A percentile compares a stretch with the other conserved stretches of the same genome.
Evolutionary conservation across 2,329 filamentous ascomycete genomes (phyloP).

Genomic region (Chaetothyriales sp.): DNA sequence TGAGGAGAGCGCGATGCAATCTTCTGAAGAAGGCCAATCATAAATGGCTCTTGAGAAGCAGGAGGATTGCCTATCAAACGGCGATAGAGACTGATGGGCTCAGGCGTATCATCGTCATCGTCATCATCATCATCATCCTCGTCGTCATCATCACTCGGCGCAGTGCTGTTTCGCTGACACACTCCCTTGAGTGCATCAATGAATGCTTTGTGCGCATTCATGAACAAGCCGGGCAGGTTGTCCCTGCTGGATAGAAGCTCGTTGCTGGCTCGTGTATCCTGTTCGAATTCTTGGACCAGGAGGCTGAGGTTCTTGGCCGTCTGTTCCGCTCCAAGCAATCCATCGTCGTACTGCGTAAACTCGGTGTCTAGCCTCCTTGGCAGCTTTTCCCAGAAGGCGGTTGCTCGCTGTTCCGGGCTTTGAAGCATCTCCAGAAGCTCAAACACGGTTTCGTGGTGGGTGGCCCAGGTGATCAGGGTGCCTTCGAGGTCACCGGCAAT

Average conservation of each 20-base stretch:
- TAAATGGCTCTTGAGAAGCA: not conserved
- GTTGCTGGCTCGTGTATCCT: not conserved
- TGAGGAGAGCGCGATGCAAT: not conserved
- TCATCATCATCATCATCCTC: no score
- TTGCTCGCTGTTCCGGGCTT: slow-evolving; percentile 27
- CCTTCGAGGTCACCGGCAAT: slow-evolving; percentile 31
- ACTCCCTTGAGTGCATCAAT: not conserved
- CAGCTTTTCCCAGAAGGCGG: slow-evolving; percentile 31
- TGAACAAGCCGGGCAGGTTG: not conserved
- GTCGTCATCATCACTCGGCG: no score
- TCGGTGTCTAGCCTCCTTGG: slow-evolving; percentile 24
- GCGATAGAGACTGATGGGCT: not conserved
- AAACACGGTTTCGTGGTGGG: slow-evolving; percentile 30
- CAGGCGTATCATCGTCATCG: not conserved
- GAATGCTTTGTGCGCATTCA: not conserved
- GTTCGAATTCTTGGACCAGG: not conserved
- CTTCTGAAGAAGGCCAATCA: not conserved
- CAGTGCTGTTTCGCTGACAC: not conserved
- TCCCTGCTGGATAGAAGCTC: not conserved
- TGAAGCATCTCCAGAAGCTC: slow-evolving; percentile 28
- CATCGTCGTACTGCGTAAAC: slow-evolving; percentile 25
- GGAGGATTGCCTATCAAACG: not conserved
- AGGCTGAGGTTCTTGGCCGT: not conserved
- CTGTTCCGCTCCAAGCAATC: not conserved
- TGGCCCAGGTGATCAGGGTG: slow-evolving; percentile 31